Percentiles rank a stretch among this genome's conserved stretches.
Conservation (phyloP, 306 rosid genomes). For the Begonia masoniana region DNA sequence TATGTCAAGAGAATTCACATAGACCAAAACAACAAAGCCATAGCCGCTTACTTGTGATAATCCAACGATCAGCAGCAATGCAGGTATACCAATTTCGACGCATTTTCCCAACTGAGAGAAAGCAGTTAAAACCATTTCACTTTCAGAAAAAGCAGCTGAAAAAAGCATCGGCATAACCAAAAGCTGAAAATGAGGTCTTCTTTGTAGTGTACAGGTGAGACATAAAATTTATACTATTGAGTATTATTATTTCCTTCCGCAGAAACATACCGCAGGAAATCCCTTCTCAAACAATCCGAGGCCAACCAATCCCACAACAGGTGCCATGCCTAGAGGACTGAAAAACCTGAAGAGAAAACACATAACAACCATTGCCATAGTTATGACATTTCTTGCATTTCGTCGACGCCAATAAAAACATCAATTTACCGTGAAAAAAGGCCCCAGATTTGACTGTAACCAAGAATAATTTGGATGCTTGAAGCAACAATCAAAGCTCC, state of each 20-base stretch:
- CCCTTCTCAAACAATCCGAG: constrained; percentile 84
- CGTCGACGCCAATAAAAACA: not conserved
- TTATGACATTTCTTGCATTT: not conserved
- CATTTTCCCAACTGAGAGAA: constrained; percentile 77
- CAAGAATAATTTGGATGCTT: constrained; percentile 83
- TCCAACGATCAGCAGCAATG: constrained; percentile 73
- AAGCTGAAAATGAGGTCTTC: too few relatives aligned
- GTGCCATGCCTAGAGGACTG: constrained; percentile 99
- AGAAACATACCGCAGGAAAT: constrained; percentile 58
- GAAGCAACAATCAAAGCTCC: constrained; percentile 95
- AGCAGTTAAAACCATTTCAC: not conserved
- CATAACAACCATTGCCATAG: not conserved
- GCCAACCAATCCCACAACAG: constrained; percentile 94
- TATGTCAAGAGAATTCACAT: not conserved
- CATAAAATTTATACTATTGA: too few relatives aligned
- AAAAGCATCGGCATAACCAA: too few relatives aligned
- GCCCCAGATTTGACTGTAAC: constrained; percentile 99
- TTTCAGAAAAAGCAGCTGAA: too few relatives aligned
- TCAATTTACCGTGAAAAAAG: constrained; percentile 66
- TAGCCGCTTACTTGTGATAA: constrained; percentile 64
- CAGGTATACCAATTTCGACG: constrained; percentile 87
- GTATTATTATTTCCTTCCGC: too few relatives aligned
- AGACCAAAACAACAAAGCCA: not conserved
- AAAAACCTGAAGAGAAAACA: constrained; percentile 55
- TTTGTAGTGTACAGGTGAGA: too few relatives aligned